These are phyloP conservation scores for Apiospora phragmitis DNA, from an alignment of 2,329 filamentous ascomycete genomes.

Conservation along the genomic window DNA sequence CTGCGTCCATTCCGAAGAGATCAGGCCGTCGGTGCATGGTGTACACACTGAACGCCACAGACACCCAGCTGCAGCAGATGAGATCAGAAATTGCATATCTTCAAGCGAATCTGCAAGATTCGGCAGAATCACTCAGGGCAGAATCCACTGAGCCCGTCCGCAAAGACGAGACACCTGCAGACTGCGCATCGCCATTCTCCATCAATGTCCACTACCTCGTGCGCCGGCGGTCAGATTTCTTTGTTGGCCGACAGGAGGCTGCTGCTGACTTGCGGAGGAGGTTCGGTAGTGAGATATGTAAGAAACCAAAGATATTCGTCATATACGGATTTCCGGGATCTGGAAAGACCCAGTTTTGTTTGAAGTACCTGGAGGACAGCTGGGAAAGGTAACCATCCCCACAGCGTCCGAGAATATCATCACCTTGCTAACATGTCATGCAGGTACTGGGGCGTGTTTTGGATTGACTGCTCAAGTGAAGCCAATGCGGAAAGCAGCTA, in stretches of 20 bases:
- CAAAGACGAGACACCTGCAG: not conserved
- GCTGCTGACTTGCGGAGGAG: not conserved
- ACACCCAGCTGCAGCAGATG: not conserved
- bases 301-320: conserved; percentile 17
- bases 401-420: not conserved
- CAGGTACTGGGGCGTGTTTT: conserved; percentile 18
- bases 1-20: no score
- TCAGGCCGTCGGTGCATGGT: no score
- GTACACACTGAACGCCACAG: not conserved
- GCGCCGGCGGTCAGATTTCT: conserved; percentile 16
- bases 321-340: conserved; percentile 16
- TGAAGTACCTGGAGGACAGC: conserved; percentile 14
- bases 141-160: not conserved
- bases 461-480: conserved; percentile 17
- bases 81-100: not conserved
- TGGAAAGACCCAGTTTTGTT: conserved; percentile 17
- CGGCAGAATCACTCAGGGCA: not conserved
- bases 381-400: conserved; percentile 11
- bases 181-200: not conserved
- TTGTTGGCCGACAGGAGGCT: conserved; percentile 11
- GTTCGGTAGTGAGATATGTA: not conserved
- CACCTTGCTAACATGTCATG: not conserved
- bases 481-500: conserved; percentile 15
- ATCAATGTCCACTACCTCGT: conserved; percentile 17
- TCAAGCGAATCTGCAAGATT: not conserved